Evolutionary conservation across 805 yeast species (phyloP), one percentile per base, ranked within the genome.

Genomic region (Cyberlindnera xylosilytica): DNA sequence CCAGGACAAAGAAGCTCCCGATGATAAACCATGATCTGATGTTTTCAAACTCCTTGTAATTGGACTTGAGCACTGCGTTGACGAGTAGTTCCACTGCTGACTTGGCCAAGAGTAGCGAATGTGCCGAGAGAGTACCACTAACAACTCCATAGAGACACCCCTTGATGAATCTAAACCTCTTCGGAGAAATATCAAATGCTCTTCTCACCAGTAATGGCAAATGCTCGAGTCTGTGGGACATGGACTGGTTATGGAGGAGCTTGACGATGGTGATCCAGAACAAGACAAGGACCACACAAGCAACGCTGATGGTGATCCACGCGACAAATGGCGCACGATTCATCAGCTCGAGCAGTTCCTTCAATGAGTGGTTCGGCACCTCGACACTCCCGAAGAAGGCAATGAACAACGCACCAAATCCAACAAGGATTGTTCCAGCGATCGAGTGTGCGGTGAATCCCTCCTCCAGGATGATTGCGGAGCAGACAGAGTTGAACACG

Each of bases 71-170:
- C 31, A 66, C 64, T 24, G 70, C 74, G 45, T 64, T 69, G 2
- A 83, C 60, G 2, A 83, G 54, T 11, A 86, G 76, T 53, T 86
- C 95, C 17, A 88, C 84, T 0, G 86, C 75, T 1, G 89, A 78
- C 62, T 88, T 88, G n/a, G 96, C 96, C 63, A 87, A 72, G 44
- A 89, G 69, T 38, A 89, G 72, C 2, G 96, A 85, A 58, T 87
- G 95, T 0, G 96, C 96, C 1, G 95, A 84, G 36, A 88, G 66
- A 0, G 81, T 76, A 2, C 96, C 96, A 36, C 88, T 78, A 4
- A 79, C 66, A 16, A 78, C 55, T 1, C 96, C 96, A 59, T 71
- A 83, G 11, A 76, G 58, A 5, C 78, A 57, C 1, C 96, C 96
- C 50, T 73, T 75, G 10, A 68, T 45, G 40, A 70, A 65, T 23